Conservation (phyloP, 129 eudicot species). For the Saussurea involucrata region DNA sequence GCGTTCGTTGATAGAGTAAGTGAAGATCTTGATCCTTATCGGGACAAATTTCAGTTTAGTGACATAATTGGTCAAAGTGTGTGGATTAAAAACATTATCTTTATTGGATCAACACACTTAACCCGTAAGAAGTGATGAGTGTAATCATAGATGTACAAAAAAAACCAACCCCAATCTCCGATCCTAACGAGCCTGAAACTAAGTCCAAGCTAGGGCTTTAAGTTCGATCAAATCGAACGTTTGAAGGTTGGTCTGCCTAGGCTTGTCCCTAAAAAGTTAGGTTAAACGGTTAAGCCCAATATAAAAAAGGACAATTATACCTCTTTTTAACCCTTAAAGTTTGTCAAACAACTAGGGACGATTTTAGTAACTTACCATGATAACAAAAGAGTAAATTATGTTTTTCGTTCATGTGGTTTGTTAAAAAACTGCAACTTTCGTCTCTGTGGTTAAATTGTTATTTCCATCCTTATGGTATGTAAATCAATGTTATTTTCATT, state of each 20-base stretch:
- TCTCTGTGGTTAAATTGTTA: no score
- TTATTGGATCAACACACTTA: background rate
- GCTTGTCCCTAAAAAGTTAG: background rate
- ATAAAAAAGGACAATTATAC: background rate
- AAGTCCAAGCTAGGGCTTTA: background rate
- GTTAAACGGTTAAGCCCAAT: background rate
- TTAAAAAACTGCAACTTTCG: no score
- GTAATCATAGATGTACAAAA: background rate
- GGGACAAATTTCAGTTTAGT: background rate
- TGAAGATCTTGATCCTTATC: background rate
- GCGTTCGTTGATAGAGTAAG: background rate
- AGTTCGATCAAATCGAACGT: no score
- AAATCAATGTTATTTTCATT: no score
- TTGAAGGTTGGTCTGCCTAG: no score
- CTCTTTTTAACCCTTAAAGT: no score
- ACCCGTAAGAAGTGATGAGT: background rate
- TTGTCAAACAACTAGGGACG: no score
- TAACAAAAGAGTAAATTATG: no score
- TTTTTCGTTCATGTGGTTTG: no score
- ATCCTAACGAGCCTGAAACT: background rate
- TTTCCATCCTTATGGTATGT: no score
- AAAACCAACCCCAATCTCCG: no score
- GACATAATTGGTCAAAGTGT: background rate
- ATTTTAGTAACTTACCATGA: no score
- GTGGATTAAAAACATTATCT: background rate